Conservation (phyloP, 192 early-diverging fungal species). For the Endogone sp. region DNA sequence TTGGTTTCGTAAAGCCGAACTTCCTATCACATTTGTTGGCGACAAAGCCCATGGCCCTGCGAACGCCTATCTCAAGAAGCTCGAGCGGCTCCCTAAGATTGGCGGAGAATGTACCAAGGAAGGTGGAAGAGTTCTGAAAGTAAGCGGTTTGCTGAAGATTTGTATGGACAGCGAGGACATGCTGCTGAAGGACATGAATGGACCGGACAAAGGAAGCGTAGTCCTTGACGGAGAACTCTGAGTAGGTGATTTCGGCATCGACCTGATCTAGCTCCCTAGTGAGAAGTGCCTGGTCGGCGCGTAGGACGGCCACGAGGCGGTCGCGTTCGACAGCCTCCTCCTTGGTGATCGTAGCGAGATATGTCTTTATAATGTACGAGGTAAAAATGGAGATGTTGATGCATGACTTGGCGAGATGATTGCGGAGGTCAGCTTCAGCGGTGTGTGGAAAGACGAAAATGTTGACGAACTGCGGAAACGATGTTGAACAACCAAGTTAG, state of each 20-base stretch:
- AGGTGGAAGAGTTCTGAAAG: neutral
- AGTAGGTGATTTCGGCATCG: constrained; percentile 9
- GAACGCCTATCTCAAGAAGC: neutral
- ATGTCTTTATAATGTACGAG: constrained; percentile 2
- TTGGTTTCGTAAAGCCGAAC: neutral
- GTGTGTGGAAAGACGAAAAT: neutral
- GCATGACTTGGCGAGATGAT: neutral
- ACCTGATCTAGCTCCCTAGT: neutral
- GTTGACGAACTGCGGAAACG: neutral
- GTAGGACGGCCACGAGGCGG: neutral
- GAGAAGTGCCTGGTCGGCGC: neutral
- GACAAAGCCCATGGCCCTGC: neutral
- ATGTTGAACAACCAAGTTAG: too few relatives aligned
- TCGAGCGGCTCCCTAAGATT: neutral
- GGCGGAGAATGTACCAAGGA: neutral
- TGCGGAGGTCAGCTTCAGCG: neutral
- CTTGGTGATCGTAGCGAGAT: neutral
- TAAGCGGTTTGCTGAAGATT: neutral
- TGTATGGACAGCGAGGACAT: constrained; percentile 1
- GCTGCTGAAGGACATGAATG: constrained; percentile 7
- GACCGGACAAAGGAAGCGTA: neutral
- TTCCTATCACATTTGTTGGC: neutral
- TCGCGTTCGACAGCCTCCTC: neutral
- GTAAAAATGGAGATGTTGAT: neutral
- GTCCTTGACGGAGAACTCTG: constrained; percentile 11